phyloP scores from a whole-genome alignment of 805 yeast genomes.

The Geotrichum ghanense region DNA sequence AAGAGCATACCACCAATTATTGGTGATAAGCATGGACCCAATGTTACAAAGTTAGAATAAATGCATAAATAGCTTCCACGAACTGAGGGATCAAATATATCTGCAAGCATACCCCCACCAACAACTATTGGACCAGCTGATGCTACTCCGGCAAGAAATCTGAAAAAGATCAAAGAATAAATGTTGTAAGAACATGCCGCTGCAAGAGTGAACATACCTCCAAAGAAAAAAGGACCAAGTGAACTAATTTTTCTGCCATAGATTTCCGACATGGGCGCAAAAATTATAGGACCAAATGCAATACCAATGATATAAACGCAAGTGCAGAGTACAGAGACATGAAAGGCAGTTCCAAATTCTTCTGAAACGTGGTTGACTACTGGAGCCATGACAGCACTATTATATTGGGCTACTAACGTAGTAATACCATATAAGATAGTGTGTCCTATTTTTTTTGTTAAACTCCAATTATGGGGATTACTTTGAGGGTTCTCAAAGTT shows the following conservation, averaged over 20 bases:
- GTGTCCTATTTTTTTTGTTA: slow-evolving; percentile 26
- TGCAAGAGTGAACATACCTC: slow-evolving; percentile 36
- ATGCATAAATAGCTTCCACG: slow-evolving; percentile 45
- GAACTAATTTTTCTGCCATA: slow-evolving; percentile 38
- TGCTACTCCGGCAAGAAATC: slow-evolving; percentile 49
- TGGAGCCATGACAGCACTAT: slow-evolving; percentile 39
- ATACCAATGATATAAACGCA: slow-evolving; percentile 54
- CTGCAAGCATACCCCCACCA: slow-evolving; percentile 49
- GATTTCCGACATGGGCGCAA: slow-evolving; percentile 50
- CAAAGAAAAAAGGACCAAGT: slow-evolving; percentile 30
- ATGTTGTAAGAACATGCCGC: slow-evolving; percentile 40
- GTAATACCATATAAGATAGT: slow-evolving; percentile 30
- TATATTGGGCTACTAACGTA: slow-evolving; percentile 36
- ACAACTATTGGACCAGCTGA: slow-evolving; percentile 53
- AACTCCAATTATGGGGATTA: slow-evolving; percentile 46
- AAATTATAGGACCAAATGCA: slow-evolving; percentile 55
- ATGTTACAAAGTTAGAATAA: slow-evolving; percentile 37
- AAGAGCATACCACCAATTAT: slow-evolving; percentile 26
- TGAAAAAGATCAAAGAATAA: slow-evolving; percentile 38
- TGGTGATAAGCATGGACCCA: slow-evolving; percentile 36
- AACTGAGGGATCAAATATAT: slow-evolving; percentile 36
- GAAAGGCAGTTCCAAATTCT: slow-evolving; percentile 33
- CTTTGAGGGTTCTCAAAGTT: neutral
- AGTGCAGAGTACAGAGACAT: slow-evolving; percentile 40
- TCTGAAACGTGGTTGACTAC: slow-evolving; percentile 25